A percentile compares a stretch with the other conserved stretches of the same genome.
These are phyloP conservation scores for Botrytis hyacinthi DNA, from an alignment of 2,329 filamentous ascomycete species.

Conservation along the genomic window DNA sequence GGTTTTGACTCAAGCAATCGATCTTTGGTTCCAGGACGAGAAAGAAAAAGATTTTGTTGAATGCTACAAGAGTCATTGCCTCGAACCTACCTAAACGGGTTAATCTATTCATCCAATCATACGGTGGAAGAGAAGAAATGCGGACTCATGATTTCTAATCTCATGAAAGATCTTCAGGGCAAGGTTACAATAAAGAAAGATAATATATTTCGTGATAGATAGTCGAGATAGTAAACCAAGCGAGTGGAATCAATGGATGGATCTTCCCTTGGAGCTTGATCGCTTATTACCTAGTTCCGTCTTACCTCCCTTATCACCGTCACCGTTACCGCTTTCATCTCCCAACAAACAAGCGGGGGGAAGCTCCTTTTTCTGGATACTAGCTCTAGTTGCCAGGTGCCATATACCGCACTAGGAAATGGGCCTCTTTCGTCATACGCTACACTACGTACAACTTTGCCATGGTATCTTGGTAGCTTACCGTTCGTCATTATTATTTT, in stretches of 20 bases:
- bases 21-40: background rate
- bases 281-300: background rate
- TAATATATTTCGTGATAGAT: background rate
- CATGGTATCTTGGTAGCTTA: background rate
- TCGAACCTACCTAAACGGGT: background rate
- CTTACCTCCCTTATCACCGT: slow-evolving; percentile 6
- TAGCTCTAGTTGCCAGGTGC: background rate
- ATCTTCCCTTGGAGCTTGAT: background rate
- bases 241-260: background rate
- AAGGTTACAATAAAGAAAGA: background rate
- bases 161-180: background rate
- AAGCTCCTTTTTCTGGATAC: background rate
- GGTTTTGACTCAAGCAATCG: background rate
- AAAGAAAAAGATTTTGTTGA: background rate
- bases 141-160: background rate
- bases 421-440: background rate
- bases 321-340: slow-evolving; percentile 6
- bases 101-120: background rate
- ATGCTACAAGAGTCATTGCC: background rate
- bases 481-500: background rate
- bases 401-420: background rate
- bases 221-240: background rate
- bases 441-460: background rate
- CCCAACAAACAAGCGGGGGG: background rate
- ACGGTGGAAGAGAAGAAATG: background rate